Conservation (phyloP, 75 land plant genomes). For the Cunninghamia lanceolata region DNA sequence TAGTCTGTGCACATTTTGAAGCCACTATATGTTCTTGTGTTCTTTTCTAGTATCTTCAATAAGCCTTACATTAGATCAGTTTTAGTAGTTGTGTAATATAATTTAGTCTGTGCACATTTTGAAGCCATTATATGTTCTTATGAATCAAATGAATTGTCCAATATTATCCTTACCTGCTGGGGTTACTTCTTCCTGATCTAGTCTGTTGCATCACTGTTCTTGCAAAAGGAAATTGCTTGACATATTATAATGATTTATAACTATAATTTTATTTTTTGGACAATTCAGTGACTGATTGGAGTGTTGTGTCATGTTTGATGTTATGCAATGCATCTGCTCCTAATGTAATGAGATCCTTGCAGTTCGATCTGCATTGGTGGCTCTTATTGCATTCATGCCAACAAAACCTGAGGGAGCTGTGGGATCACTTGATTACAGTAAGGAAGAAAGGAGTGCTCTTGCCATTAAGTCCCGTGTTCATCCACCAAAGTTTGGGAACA, state of each 20-base stretch:
- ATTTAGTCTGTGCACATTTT: background rate
- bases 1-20: background rate
- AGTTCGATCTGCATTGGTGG: slow-evolving; percentile 97
- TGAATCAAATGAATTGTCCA: background rate
- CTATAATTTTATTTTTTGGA: background rate
- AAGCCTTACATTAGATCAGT: background rate
- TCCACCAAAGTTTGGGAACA: slow-evolving; percentile 77
- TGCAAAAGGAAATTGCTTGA: background rate
- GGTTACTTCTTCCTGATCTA: background rate
- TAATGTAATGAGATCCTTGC: slow-evolving; percentile 15
- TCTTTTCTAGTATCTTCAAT: background rate
- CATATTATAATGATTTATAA: background rate
- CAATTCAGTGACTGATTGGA: background rate
- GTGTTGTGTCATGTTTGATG: slow-evolving; percentile 5
- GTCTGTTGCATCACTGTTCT: background rate
- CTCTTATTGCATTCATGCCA: slow-evolving; percentile 98
- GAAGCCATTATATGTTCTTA: background rate
- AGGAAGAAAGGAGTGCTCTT: slow-evolving; percentile 84
- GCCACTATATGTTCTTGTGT: too few relatives aligned
- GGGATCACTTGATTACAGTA: slow-evolving; percentile 88
- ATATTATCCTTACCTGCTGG: background rate
- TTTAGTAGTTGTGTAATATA: background rate
- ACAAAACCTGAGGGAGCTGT: slow-evolving; percentile 91
- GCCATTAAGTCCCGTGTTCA: slow-evolving; percentile 87
- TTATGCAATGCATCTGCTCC: background rate